A percentile compares a stretch with the other conserved stretches of the same genome.
These are phyloP conservation scores for Agrocybe praecox DNA, from an alignment of 768 basidiomycete species.

Conservation along the genomic window DNA sequence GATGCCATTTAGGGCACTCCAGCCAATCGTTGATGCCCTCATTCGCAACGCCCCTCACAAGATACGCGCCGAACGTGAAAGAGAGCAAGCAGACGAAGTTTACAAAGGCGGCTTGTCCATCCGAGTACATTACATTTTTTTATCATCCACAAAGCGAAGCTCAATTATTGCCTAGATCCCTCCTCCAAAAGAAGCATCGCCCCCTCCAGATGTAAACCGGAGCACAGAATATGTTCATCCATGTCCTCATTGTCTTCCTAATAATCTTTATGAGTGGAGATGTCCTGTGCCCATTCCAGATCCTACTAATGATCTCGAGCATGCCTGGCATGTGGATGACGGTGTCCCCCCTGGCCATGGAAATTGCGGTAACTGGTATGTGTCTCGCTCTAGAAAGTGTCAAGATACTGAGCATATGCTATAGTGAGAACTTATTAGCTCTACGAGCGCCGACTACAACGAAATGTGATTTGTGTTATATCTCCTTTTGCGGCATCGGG, in stretches of 20 bases:
- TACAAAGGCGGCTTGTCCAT: slow-evolving; percentile 65
- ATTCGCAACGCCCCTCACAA: slow-evolving; percentile 72
- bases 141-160: background rate
- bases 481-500: slow-evolving; percentile 81
- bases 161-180: slow-evolving; percentile 56
- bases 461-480: slow-evolving; percentile 82
- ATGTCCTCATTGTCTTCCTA: slow-evolving; percentile 74
- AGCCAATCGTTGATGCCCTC: slow-evolving; percentile 71
- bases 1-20: slow-evolving; percentile 71
- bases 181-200: slow-evolving; percentile 72
- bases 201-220: slow-evolving; percentile 71
- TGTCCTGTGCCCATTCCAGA: slow-evolving; percentile 83
- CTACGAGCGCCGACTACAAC: slow-evolving; percentile 75
- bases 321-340: slow-evolving; percentile 78
- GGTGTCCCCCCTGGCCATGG: slow-evolving; percentile 80
- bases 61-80: slow-evolving; percentile 68
- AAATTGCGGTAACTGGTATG: slow-evolving; percentile 82
- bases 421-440: slow-evolving; percentile 76
- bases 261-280: slow-evolving; percentile 76
- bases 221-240: slow-evolving; percentile 71
- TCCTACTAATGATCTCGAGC: slow-evolving; percentile 65
- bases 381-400: background rate
- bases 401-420: slow-evolving; percentile 1
- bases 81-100: slow-evolving; percentile 80
- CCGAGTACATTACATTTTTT: slow-evolving; percentile 46